Conservation (phyloP, 495 filamentous ascomycete genomes). For the Niebla homalea region DNA sequence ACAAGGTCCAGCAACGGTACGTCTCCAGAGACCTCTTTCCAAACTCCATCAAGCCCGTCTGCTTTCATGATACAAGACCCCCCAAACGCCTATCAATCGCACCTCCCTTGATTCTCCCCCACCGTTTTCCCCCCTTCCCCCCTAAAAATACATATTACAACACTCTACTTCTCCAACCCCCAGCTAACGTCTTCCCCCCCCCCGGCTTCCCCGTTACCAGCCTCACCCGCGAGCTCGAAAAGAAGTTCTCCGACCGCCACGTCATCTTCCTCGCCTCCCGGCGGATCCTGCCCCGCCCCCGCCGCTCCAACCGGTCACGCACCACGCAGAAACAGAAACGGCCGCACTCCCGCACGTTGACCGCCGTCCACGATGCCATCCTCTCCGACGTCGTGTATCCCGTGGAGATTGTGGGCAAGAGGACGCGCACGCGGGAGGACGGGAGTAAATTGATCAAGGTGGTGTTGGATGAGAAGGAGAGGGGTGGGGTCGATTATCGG, state of each 20-base stretch:
- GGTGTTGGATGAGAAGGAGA: constrained; percentile 98
- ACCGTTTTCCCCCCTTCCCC: too few species aligned
- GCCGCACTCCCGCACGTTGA: constrained; percentile 90
- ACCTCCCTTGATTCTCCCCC: too few species aligned
- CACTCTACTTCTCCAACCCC: background rate
- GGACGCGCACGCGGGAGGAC: constrained; percentile 90
- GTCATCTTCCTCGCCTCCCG: constrained; percentile 96
- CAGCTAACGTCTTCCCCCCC: background rate
- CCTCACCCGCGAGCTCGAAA: constrained; percentile 98
- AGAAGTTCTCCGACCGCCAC: constrained; percentile 99
- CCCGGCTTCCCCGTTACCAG: constrained; percentile 33
- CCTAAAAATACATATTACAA: constrained; percentile 6
- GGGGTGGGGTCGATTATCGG: constrained; percentile 93
- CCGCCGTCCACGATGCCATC: constrained; percentile 94
- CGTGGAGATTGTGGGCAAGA: constrained; percentile 99
- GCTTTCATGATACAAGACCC: background rate
- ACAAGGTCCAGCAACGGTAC: constrained; percentile 98
- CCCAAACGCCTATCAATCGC: too few species aligned
- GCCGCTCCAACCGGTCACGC: constrained; percentile 88
- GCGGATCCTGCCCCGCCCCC: constrained; percentile 95
- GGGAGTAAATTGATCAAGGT: constrained; percentile 96
- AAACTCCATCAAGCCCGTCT: background rate
- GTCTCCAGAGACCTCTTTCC: constrained; percentile 15
- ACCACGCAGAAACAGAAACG: constrained; percentile 95
- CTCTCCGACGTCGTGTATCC: constrained; percentile 94